Evolutionary conservation across 2,329 filamentous ascomycete species (phyloP).

Genomic region (Gaeumannomyces sp.): DNA sequence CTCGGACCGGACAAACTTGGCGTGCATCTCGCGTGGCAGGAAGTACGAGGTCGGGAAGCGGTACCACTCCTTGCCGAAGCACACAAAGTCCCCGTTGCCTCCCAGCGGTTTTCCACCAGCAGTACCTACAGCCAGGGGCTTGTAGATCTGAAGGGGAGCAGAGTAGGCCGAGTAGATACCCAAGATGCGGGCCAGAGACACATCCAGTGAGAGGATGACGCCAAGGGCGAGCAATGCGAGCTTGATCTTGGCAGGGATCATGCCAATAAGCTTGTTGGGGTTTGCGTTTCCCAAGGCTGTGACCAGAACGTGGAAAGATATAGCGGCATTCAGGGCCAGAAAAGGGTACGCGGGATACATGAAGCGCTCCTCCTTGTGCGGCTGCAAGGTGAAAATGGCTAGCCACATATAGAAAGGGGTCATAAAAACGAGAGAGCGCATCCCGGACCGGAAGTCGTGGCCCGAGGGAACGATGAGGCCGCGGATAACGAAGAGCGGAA

Average conservation of each 20-base stretch:
- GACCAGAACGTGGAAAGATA: slow-evolving; percentile 76
- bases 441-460: slow-evolving; percentile 59
- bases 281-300: slow-evolving; percentile 66
- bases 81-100: slow-evolving; percentile 63
- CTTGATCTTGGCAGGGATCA: slow-evolving; percentile 70
- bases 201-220: slow-evolving; percentile 55
- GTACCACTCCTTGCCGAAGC: slow-evolving; percentile 97
- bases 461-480: slow-evolving; percentile 56
- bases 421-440: slow-evolving; percentile 73
- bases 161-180: slow-evolving; percentile 78
- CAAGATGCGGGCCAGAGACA: slow-evolving; percentile 65
- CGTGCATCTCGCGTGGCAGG: slow-evolving; percentile 72
- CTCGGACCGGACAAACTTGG: slow-evolving; percentile 86
- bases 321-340: slow-evolving; percentile 78
- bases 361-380: slow-evolving; percentile 97
- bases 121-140: slow-evolving; percentile 53
- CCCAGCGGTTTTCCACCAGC: background rate
- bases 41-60: slow-evolving; percentile 93
- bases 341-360: slow-evolving; percentile 97
- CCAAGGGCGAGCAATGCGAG: slow-evolving; percentile 43
- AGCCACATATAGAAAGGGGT: slow-evolving; percentile 94
- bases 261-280: slow-evolving; percentile 59
- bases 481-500: slow-evolving; percentile 72
- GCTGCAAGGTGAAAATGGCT: slow-evolving; percentile 80
- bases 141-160: slow-evolving; percentile 68